Conservation (phyloP, 106 monocot species). For the Dendrobium chrysotoxum region DNA sequence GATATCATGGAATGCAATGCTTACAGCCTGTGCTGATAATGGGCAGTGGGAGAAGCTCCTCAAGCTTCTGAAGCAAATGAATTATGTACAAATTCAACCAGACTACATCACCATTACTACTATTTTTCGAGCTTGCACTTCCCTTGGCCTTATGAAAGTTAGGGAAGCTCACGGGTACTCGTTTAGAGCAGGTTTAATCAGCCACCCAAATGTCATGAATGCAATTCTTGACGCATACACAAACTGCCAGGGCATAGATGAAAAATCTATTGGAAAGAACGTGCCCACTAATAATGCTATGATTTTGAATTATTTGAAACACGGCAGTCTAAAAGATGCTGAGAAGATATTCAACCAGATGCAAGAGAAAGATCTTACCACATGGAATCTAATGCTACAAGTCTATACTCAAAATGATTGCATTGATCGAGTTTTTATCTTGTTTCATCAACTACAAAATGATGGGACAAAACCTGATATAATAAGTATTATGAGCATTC, state of each 20-base stretch:
- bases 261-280: conserved; percentile 26
- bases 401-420: conserved; percentile 31
- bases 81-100: conserved; percentile 16
- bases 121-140: conserved; percentile 41
- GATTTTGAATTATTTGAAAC: conserved; percentile 49
- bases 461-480: conserved; percentile 30
- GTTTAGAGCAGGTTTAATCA: conserved; percentile 25
- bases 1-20: conserved; percentile 74
- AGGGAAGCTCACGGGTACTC: conserved; percentile 60
- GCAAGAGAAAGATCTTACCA: conserved; percentile 37
- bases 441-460: conserved; percentile 32
- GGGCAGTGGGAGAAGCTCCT: conserved; percentile 23
- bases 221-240: conserved; percentile 53
- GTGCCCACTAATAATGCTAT: conserved; percentile 44
- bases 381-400: conserved; percentile 64
- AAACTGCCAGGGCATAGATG: conserved; percentile 29
- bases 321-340: conserved; percentile 36
- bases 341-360: conserved; percentile 37
- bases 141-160: conserved; percentile 21
- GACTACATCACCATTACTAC: conserved; percentile 46
- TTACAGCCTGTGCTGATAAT: conserved; percentile 39
- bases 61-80: conserved; percentile 35
- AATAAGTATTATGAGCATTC: conserved; percentile 44
- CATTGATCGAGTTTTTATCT: conserved; percentile 21
- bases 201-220: conserved; percentile 30